Percentiles rank a stretch among this genome's conserved stretches.
These are phyloP conservation scores for Sordariomycetes sp. DNA, from an alignment of 2,329 filamentous ascomycete genomes.

Conservation along the genomic window DNA sequence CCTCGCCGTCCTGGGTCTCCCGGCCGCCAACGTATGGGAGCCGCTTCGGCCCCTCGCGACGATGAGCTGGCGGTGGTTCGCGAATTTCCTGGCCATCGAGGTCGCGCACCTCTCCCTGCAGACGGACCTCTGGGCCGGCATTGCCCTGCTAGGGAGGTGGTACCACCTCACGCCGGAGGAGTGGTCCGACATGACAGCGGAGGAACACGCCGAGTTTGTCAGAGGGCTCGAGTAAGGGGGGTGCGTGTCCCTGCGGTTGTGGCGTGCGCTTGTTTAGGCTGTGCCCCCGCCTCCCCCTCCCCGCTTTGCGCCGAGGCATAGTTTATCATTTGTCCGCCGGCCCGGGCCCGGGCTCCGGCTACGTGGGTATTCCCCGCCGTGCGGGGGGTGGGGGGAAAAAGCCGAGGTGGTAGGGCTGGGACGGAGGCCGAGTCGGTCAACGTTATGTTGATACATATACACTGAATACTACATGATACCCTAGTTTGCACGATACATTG, in stretches of 20 bases:
- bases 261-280: neutral
- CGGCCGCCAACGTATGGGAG: neutral
- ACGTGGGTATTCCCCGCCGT: neutral
- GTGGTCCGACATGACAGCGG: constrained; percentile 2
- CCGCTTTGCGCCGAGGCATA: neutral
- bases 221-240: neutral
- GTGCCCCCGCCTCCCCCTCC: too few relatives aligned
- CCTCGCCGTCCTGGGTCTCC: constrained; percentile 21
- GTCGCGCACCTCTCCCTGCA: constrained; percentile 28
- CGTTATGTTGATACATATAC: neutral
- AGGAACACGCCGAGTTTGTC: constrained; percentile 2
- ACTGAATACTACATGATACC: neutral
- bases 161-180: constrained; percentile 3
- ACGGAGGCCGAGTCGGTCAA: neutral
- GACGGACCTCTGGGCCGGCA: constrained; percentile 29
- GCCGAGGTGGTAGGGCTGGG: neutral
- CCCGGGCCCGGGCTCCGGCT: neutral
- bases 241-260: neutral
- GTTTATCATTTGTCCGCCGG: neutral
- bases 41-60: constrained; percentile 16
- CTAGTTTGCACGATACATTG: neutral
- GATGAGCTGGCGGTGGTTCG: constrained; percentile 22
- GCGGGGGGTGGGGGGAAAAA: neutral
- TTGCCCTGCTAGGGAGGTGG: constrained; percentile 17
- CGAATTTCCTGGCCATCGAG: constrained; percentile 33